phyloP scores from a whole-genome alignment of 2,329 filamentous ascomycete species.

The Cylindrodendrum hubeiense region DNA sequence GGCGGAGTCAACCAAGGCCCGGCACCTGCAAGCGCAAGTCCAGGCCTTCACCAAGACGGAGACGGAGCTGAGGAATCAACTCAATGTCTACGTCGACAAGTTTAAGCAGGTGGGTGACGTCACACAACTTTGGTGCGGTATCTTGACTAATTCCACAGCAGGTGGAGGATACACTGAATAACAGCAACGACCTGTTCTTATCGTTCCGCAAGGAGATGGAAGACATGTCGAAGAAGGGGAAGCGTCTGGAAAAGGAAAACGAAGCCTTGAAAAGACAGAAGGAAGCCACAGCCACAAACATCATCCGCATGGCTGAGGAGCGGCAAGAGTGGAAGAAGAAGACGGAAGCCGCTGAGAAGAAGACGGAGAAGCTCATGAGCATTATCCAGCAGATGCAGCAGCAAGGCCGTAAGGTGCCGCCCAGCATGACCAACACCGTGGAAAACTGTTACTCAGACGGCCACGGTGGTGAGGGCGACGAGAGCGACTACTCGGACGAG shows the following conservation, averaged over 20 bases:
- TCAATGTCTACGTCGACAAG: slow-evolving; percentile 99
- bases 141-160: slow-evolving; percentile 56
- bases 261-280: slow-evolving; percentile 91
- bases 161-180: slow-evolving; percentile 99
- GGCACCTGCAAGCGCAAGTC: slow-evolving; percentile 90
- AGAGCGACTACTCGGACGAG: slow-evolving; percentile 75
- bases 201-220: slow-evolving; percentile 99
- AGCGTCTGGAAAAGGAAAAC: slow-evolving; percentile 96
- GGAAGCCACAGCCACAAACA: slow-evolving; percentile 92
- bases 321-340: slow-evolving; percentile 86
- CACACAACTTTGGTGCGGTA: slow-evolving; percentile 22
- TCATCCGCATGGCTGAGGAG: slow-evolving; percentile 97
- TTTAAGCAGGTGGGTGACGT: slow-evolving; percentile 89
- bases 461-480: slow-evolving; percentile 64
- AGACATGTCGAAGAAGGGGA: slow-evolving; percentile 99
- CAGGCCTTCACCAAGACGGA: slow-evolving; percentile 97
- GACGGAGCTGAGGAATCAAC: slow-evolving; percentile 90
- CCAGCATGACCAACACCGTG: slow-evolving; percentile 71
- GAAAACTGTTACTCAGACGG: slow-evolving; percentile 70
- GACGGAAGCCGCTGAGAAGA: slow-evolving; percentile 65
- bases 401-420: slow-evolving; percentile 83
- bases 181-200: slow-evolving; percentile 96
- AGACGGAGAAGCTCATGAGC: slow-evolving; percentile 91
- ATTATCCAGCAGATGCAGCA: slow-evolving; percentile 97
- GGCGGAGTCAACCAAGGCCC: slow-evolving; percentile 81